phyloP scores from a whole-genome alignment of 805 yeast genomes.

The Tetrapisispora phaffii region DNA sequence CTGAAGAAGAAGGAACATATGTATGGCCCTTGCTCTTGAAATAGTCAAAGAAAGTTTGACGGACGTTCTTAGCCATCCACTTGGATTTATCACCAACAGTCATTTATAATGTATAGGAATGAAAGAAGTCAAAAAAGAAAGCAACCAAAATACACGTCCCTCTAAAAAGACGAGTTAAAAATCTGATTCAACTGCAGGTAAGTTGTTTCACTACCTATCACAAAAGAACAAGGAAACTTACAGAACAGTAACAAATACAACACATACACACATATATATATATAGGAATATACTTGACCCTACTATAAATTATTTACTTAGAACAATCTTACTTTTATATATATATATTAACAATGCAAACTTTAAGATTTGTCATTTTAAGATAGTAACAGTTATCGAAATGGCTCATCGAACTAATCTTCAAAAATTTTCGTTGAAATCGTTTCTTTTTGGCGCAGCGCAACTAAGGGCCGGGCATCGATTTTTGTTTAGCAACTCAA shows the following conservation, averaged over 20 bases:
- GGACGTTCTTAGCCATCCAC: conserved; percentile 49
- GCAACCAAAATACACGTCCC: no score
- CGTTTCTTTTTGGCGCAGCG: neutral
- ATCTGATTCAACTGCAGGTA: no score
- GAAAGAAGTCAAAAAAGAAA: neutral
- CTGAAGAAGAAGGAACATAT: conserved; percentile 86
- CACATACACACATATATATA: no score
- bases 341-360: neutral
- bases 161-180: neutral
- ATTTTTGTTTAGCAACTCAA: no score
- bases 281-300: no score
- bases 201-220: no score
- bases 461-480: neutral
- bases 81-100: conserved; percentile 30
- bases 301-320: no score
- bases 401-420: conserved; percentile 1
- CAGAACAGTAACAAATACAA: no score
- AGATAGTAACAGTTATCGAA: neutral
- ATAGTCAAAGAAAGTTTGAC: conserved; percentile 76
- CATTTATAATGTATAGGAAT: conserved; percentile 9
- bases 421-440: neutral
- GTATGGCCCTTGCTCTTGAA: conserved; percentile 64
- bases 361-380: neutral
- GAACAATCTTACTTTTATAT: no score
- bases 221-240: no score